Evolutionary conservation across 2,329 filamentous ascomycete species (phyloP), one percentile per base, ranked within the genome.

Genomic region (Penicillium sp.): DNA sequence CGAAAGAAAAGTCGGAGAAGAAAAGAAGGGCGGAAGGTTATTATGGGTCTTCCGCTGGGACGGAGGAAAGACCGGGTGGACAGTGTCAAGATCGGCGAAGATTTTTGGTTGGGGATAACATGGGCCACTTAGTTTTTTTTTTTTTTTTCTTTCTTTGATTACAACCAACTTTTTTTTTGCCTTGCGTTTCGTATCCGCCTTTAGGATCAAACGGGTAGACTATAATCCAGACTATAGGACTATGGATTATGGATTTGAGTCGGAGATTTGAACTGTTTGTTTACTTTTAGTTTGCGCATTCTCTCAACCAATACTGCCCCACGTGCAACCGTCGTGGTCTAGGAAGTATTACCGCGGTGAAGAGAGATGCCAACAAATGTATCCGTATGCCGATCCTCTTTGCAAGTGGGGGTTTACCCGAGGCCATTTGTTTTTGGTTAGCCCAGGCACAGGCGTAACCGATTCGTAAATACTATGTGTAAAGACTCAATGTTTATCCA

Each of bases 361-460:
- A 60, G 57, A 22, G n/a, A 62, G 48, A 57, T 46, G 51, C 49
- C 41, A 56, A 43, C 41, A 25, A 41, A n/a, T 27, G 3, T 3
- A 35, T 37, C n/a, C 33, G 5, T 5, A 18, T 27, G 40, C 26
- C 29, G 61, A 64, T 60, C 55, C 54, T 26, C 57, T 43, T 18
- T 49, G 23, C 37, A 43, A 46, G 61, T 56, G 61, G 60, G 61
- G 61, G 41, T 22, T 57, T 59, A 55, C 51, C 59, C 62, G 56
- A 63, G 55, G 59, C 50, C 54, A 44, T 48, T 25, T 23, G 27
- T 29, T 8, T 33, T 50, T 40, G 48, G 48, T 50, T 40, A 54
- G 51, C 43, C 51, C 55, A 49, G 50, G 44, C 42, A 54, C 49
- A 22, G 42, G 7, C 43, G 3, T 44, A 48, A 15, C 26, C 20